phyloP scores from a whole-genome alignment of 257 asterid species.

The Penstemon newberryi region DNA sequence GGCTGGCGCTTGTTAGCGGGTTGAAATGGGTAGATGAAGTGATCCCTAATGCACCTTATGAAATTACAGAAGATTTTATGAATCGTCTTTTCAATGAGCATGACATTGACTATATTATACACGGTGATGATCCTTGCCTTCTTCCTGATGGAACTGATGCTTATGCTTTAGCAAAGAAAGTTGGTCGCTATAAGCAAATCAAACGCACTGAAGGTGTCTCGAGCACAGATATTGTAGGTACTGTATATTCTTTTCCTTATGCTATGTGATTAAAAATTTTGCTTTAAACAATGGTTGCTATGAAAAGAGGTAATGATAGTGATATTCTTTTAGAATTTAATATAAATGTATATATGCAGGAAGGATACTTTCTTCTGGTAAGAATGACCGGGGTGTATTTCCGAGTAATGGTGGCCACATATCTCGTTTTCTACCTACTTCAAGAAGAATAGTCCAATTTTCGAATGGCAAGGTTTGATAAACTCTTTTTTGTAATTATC shows the following conservation, averaged over 20 bases:
- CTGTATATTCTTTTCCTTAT: constrained; percentile 36
- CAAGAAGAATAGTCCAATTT: constrained; percentile 92
- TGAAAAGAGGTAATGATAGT: background rate
- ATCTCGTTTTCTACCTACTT: constrained; percentile 90
- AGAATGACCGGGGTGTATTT: constrained; percentile 39
- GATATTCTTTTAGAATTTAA: background rate
- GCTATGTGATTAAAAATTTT: constrained; percentile 16
- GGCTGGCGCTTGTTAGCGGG: constrained; percentile 90
- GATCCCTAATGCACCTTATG: constrained; percentile 87
- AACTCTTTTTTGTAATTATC: constrained; percentile 1
- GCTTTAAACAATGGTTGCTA: constrained; percentile 9
- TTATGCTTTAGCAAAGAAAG: constrained; percentile 89
- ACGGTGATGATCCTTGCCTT: constrained; percentile 96
- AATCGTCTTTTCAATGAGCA: constrained; percentile 77
- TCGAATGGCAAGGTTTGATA: constrained; percentile 78
- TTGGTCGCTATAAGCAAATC: constrained; percentile 93
- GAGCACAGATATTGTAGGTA: constrained; percentile 98
- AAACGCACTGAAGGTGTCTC: constrained; percentile 99
- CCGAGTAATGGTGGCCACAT: constrained; percentile 45
- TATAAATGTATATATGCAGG: constrained; percentile 43
- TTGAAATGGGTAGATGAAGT: constrained; percentile 99
- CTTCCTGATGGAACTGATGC: constrained; percentile 98
- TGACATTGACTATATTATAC: constrained; percentile 84
- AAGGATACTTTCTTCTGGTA: constrained; percentile 68
- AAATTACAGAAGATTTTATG: constrained; percentile 87